Percentiles rank a stretch among this genome's conserved stretches.
Conservation (phyloP, 257 asterid genomes). For the Jacaranda copaia region DNA sequence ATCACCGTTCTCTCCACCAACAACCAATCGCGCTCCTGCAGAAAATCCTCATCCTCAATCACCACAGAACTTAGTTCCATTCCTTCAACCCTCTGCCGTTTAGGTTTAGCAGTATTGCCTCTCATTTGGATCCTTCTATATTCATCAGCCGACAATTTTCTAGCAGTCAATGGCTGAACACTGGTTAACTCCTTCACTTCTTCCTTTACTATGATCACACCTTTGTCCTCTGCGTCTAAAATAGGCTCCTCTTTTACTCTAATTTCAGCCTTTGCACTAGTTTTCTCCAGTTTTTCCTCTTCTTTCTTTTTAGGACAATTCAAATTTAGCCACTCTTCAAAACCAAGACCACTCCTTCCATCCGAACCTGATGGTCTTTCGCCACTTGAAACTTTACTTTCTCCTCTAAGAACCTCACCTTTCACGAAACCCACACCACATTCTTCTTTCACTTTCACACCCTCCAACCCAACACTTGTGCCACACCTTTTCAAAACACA, state of each 20-base stretch:
- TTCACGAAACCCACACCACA: slow-evolving; percentile 26
- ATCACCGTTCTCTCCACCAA: slow-evolving; percentile 79
- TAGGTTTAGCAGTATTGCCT: slow-evolving; percentile 18
- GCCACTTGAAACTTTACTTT: slow-evolving; percentile 15
- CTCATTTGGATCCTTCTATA: slow-evolving; percentile 36
- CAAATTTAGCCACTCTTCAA: slow-evolving; percentile 39
- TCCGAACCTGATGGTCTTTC: slow-evolving; percentile 5
- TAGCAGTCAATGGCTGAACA: slow-evolving; percentile 58
- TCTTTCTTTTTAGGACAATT: slow-evolving; percentile 27
- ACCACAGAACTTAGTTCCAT: slow-evolving; percentile 54
- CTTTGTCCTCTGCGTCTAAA: slow-evolving; percentile 1
- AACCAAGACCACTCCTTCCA: slow-evolving; percentile 29
- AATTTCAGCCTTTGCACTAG: slow-evolving; percentile 12
- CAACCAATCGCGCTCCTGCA: slow-evolving; percentile 76
- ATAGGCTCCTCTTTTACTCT: slow-evolving; percentile 45
- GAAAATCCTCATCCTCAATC: slow-evolving; percentile 84
- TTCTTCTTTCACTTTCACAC: slow-evolving; percentile 48
- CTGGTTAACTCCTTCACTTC: slow-evolving; percentile 42
- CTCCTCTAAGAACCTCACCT: slow-evolving; percentile 9
- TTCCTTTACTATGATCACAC: slow-evolving; percentile 37
- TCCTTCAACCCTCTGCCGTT: slow-evolving; percentile 41
- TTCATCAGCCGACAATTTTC: slow-evolving; percentile 51
- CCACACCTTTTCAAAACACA: slow-evolving; percentile 21
- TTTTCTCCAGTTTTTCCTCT: slow-evolving; percentile 14
- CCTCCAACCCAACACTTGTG: slow-evolving; percentile 5